Evolutionary conservation across 306 rosid genomes (phyloP).

Genomic region (Vachellia pachyceras): DNA sequence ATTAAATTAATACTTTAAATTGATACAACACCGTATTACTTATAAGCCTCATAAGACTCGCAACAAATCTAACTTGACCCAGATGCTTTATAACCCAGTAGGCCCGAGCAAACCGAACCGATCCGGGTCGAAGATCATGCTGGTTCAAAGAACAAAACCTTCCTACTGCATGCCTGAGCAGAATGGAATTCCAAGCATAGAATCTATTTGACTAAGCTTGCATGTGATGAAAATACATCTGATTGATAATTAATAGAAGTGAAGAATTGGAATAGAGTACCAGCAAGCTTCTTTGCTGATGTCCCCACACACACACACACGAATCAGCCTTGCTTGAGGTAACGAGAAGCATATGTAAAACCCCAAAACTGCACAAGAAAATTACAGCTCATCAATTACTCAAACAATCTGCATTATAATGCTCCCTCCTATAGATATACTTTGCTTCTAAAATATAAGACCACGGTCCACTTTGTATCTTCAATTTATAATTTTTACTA

Average conservation of each 20-base stretch:
- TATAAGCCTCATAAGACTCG: neutral
- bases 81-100: neutral
- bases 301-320: neutral
- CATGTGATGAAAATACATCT: neutral
- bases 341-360: conserved; percentile 74
- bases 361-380: conserved; percentile 91
- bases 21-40: neutral
- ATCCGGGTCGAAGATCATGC: neutral
- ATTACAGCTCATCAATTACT: conserved; percentile 25
- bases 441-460: neutral
- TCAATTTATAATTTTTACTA: too few relatives aligned
- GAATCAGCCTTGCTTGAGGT: conserved; percentile 47
- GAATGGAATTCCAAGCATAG: conserved; percentile 37
- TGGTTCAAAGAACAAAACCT: conserved; percentile 8
- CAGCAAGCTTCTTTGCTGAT: conserved; percentile 15
- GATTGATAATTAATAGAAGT: conserved; percentile 4
- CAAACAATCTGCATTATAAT: neutral
- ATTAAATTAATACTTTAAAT: too few relatives aligned
- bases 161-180: neutral
- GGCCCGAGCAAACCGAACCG: neutral
- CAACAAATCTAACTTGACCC: neutral
- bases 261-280: neutral
- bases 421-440: neutral
- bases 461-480: too few relatives aligned
- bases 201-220: conserved; percentile 16